Percentiles rank a stretch among this genome's conserved stretches.
phyloP scores from a whole-genome alignment of 2,329 filamentous ascomycete genomes.

The Pseudocercospora ulei region DNA sequence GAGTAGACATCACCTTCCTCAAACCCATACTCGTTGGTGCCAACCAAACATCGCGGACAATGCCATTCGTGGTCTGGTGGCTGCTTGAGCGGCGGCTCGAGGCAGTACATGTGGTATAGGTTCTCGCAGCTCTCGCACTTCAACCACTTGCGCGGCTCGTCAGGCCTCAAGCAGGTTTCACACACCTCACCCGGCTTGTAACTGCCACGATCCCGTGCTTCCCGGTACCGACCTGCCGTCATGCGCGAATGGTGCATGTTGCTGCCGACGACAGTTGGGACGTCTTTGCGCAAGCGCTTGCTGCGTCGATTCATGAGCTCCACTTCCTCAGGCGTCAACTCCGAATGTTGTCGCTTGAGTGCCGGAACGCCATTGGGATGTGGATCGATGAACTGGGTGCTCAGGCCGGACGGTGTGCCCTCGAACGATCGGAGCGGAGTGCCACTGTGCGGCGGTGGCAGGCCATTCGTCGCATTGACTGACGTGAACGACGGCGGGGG shows the following conservation, averaged over 20 bases:
- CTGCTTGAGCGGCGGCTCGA: slow-evolving; percentile 75
- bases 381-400: slow-evolving; percentile 21
- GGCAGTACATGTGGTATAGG: slow-evolving; percentile 74
- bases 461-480: slow-evolving; percentile 47
- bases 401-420: slow-evolving; percentile 46
- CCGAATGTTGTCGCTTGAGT: slow-evolving; percentile 62
- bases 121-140: slow-evolving; percentile 87
- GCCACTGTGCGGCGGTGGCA: slow-evolving; percentile 25
- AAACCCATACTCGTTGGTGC: slow-evolving; percentile 93
- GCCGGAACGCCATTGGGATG: slow-evolving; percentile 25
- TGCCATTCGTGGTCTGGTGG: slow-evolving; percentile 88
- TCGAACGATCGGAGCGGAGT: slow-evolving; percentile 23
- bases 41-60: slow-evolving; percentile 86
- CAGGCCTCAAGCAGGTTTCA: slow-evolving; percentile 72
- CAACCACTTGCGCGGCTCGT: slow-evolving; percentile 60
- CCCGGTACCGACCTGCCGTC: slow-evolving; percentile 55
- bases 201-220: slow-evolving; percentile 48
- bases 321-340: slow-evolving; percentile 35
- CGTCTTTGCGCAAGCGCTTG: slow-evolving; percentile 79
- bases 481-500: slow-evolving; percentile 45
- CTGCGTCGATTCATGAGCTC: slow-evolving; percentile 57
- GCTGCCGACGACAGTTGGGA: slow-evolving; percentile 82
- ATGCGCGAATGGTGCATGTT: slow-evolving; percentile 93
- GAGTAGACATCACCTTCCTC: slow-evolving; percentile 96
- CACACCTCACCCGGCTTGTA: slow-evolving; percentile 58